phyloP scores from a whole-genome alignment of 768 basidiomycete genomes.

The Auricularia heimuer region DNA sequence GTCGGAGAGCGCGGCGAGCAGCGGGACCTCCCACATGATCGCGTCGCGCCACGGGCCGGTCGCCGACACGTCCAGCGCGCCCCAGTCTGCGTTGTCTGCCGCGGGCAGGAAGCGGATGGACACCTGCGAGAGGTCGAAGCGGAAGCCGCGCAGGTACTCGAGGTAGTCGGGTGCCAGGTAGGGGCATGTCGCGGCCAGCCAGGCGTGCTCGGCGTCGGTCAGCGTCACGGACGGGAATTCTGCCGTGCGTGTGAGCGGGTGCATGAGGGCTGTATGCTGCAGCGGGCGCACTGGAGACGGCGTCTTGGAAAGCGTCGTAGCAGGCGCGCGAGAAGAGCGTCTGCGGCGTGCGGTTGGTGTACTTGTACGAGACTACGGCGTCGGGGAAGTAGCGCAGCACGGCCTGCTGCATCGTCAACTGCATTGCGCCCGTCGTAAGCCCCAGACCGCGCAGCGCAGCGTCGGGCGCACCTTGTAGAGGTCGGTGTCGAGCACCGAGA shows the following conservation, averaged over 20 bases:
- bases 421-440: not conserved
- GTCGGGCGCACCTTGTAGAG: constrained; percentile 69
- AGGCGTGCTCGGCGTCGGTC: constrained; percentile 49
- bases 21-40: constrained; percentile 92
- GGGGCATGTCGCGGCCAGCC: constrained; percentile 60
- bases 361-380: constrained; percentile 59
- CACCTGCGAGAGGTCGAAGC: constrained; percentile 69
- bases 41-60: constrained; percentile 70
- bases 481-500: constrained; percentile 84
- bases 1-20: constrained; percentile 89
- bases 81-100: constrained; percentile 36
- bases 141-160: constrained; percentile 58
- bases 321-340: constrained; percentile 58
- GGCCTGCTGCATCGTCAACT: constrained; percentile 97
- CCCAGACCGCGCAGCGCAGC: constrained; percentile 1
- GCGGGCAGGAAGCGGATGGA: constrained; percentile 50
- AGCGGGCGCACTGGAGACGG: constrained; percentile 41
- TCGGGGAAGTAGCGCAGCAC: constrained; percentile 70
- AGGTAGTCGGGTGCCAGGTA: constrained; percentile 68
- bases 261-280: not conserved
- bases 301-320: constrained; percentile 46
- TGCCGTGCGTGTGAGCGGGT: constrained; percentile 20
- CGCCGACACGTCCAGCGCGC: constrained; percentile 63
- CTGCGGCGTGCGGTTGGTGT: constrained; percentile 65
- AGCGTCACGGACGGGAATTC: constrained; percentile 60